These are phyloP conservation scores for Myrmaecium sp. DNA, from an alignment of 2,329 filamentous ascomycete genomes.

Conservation along the genomic window DNA sequence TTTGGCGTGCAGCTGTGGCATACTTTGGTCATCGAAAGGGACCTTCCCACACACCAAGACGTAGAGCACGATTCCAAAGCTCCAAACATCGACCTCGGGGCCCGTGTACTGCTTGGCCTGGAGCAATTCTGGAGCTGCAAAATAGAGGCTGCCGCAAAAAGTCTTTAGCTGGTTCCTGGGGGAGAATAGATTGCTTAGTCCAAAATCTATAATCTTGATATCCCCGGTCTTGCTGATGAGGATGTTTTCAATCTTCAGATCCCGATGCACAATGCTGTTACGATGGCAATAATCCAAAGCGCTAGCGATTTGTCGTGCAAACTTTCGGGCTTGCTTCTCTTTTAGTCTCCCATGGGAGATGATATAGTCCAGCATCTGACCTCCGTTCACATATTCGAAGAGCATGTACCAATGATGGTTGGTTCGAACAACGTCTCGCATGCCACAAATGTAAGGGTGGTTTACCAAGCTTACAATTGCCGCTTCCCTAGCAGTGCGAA, in stretches of 20 bases:
- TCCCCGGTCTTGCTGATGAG: constrained; percentile 97
- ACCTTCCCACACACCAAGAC: constrained; percentile 96
- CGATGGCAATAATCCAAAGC: constrained; percentile 94
- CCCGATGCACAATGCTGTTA: constrained; percentile 94
- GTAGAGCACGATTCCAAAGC: constrained; percentile 94
- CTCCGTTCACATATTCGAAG: constrained; percentile 96
- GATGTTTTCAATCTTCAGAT: constrained; percentile 98
- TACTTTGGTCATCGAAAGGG: constrained; percentile 96
- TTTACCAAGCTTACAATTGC: constrained; percentile 89
- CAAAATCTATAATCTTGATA: constrained; percentile 99
- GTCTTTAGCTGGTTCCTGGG: constrained; percentile 78
- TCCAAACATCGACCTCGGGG: constrained; percentile 96
- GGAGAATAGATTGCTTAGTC: constrained; percentile 87
- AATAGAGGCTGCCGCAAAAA: constrained; percentile 94
- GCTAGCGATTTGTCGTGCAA: constrained; percentile 91
- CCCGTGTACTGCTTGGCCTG: constrained; percentile 91
- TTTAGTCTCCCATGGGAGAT: constrained; percentile 95
- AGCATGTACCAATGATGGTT: constrained; percentile 99
- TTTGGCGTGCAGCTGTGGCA: constrained; percentile 94
- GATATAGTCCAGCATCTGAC: constrained; percentile 99
- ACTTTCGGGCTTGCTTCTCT: constrained; percentile 96
- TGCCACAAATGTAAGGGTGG: constrained; percentile 89
- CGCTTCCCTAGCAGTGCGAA: constrained; percentile 84
- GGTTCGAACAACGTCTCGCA: constrained; percentile 87
- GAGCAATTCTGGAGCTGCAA: constrained; percentile 85